Base-by-base conservation (phyloP, 257 asterid species). In the Nemophila menziesii region DNA sequence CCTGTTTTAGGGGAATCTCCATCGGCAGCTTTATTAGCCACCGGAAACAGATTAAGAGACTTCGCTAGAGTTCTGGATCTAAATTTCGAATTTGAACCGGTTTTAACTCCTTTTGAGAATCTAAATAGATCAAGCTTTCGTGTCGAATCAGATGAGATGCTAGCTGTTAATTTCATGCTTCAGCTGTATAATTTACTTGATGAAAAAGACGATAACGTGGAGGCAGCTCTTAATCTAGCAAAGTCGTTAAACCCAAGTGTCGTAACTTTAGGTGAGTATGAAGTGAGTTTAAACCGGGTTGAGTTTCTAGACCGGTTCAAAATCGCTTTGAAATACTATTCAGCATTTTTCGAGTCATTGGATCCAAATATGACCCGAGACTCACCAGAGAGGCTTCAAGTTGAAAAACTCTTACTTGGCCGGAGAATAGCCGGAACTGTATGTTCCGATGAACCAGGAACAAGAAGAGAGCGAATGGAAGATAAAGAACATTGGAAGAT, bases 121-220 rank as follows among this genome's bases (percentile, higher is more conserved):
- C 62, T 84, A 20, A 59, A 58, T 24, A 54, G 39, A 4, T 60
- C 84, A 5, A 62, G 83, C 20, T 79, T 90, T 64, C 79, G 70
- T 57, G 64, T 77, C 19, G 87, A 79, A 5, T 49, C 80, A 43
- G 93, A 79, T 12, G 96, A 90, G 62, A 66, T 54, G 0, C 11
- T 85, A 7, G 81, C 94, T 0, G 82, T 85, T 8, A 90, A 90
- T 43, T 90, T 85, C 65, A 80, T 90, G 96, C 90, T 90, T 20
- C 96, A 90, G 52, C 43, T 90, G 58, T 81, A 85, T 21, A 81
- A 74, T 41, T 34, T 85, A 24, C 65, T 85, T 2, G 86, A 72
- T 57, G 93, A 78, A 55, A 71, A 65, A 1, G 54, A 66, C 10
- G 69, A 65, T 33, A 70, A 61, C 9, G 94, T 81, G 0, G 77